A percentile compares a stretch with the other conserved stretches of the same genome.
Conservation (phyloP, 805 yeast species). For the Metschnikowia matae region DNA sequence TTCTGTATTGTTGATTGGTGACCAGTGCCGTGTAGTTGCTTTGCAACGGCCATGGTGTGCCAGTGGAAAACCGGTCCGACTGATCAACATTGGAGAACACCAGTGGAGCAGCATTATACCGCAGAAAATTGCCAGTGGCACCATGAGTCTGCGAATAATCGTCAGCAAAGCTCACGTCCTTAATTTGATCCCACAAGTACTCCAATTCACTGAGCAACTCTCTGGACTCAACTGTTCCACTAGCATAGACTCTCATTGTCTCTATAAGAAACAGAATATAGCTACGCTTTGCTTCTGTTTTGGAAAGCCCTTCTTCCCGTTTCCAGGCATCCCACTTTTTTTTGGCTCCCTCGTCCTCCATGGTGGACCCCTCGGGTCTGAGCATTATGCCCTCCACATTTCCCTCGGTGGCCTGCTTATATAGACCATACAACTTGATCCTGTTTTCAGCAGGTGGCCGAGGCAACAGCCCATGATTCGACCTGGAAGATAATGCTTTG, state of each 20-base stretch:
- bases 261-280: conserved; percentile 67
- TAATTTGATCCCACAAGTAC: conserved; percentile 69
- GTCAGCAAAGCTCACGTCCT: conserved; percentile 38
- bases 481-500: conserved; percentile 61
- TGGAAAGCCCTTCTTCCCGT: conserved; percentile 60
- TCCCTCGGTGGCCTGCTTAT: conserved; percentile 89
- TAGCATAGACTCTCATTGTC: conserved; percentile 68
- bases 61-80: conserved; percentile 34
- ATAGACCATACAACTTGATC: conserved; percentile 70
- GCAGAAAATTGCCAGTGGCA: not conserved
- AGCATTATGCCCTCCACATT: conserved; percentile 66
- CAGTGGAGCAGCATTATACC: conserved; percentile 15
- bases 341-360: conserved; percentile 64
- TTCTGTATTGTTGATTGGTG: conserved; percentile 27
- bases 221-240: conserved; percentile 61
- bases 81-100: conserved; percentile 17
- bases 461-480: conserved; percentile 60
- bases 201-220: conserved; percentile 67
- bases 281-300: conserved; percentile 67
- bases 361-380: conserved; percentile 55
- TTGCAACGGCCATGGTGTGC: conserved; percentile 33
- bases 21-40: conserved; percentile 26
- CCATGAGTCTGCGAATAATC: conserved; percentile 13
- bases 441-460: conserved; percentile 73
- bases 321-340: conserved; percentile 88